A percentile compares a stretch with the other conserved stretches of the same genome.
phyloP scores from a whole-genome alignment of 1,139 yeast genomes.

The Candida glucosophila region DNA sequence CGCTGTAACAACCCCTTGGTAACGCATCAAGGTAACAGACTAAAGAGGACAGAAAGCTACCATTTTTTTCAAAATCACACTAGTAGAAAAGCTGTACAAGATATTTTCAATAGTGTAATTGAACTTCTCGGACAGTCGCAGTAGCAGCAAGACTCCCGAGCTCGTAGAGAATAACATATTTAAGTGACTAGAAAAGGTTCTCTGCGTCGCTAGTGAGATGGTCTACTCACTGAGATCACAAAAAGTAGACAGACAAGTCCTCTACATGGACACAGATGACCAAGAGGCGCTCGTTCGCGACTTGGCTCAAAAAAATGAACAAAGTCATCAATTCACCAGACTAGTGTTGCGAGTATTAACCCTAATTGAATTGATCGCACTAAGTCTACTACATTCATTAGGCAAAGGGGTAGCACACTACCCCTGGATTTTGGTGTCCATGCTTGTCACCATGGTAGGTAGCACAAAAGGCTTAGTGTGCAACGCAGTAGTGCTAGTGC shows the following conservation, averaged over 20 bases:
- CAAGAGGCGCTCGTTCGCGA: constrained; percentile 3
- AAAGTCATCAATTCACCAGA: constrained; percentile 1
- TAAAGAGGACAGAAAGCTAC: too few species aligned
- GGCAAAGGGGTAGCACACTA: constrained; percentile 1
- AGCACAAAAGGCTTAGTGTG: constrained; percentile 1
- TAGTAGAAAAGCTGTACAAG: too few species aligned
- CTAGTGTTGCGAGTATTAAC: constrained; percentile 1
- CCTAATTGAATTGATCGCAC: constrained; percentile 1
- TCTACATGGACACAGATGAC: constrained; percentile 4
- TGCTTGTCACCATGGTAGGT: constrained; percentile 3
- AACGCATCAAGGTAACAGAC: too few species aligned
- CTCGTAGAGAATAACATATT: too few species aligned
- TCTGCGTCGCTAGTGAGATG: too few species aligned
- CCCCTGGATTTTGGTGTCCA: constrained; percentile 2
- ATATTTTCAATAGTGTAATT: too few species aligned
- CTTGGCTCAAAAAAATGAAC: constrained; percentile 1
- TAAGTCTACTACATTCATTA: constrained; percentile 2
- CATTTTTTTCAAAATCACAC: too few species aligned
- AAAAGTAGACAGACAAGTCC: constrained; percentile 3
- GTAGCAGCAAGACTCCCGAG: too few species aligned
- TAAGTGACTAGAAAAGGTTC: too few species aligned
- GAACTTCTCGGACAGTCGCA: too few species aligned
- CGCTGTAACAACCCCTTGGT: too few species aligned
- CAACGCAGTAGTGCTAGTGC: constrained; percentile 1
- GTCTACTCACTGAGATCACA: constrained; percentile 3